Conservation (phyloP, 176 grass and related monocot species). For the Eleusine indica region DNA sequence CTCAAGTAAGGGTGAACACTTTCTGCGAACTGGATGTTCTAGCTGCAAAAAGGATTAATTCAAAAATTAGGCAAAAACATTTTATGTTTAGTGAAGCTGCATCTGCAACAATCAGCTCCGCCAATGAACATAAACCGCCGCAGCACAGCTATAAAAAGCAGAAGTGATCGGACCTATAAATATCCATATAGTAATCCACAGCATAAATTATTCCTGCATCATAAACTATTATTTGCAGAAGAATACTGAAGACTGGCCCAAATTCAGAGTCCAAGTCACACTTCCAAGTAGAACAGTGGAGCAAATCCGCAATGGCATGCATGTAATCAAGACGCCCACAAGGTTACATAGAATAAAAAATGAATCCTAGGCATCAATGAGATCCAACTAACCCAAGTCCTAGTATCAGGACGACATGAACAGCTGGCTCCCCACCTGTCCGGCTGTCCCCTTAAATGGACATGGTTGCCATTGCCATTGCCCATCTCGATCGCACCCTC, state of each 20-base stretch:
- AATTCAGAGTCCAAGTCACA: not conserved
- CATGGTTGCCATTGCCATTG: not conserved
- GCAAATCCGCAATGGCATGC: not conserved
- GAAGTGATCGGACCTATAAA: not conserved
- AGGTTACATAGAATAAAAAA: not conserved
- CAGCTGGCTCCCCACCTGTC: not conserved
- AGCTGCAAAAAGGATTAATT: constrained; percentile 25
- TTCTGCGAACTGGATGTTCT: constrained; percentile 14
- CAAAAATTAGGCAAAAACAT: not conserved
- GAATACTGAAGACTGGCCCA: not conserved
- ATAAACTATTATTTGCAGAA: not conserved
- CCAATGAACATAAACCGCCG: too few relatives aligned
- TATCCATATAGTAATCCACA: not conserved
- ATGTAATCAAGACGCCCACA: not conserved
- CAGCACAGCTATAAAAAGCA: too few relatives aligned
- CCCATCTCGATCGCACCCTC: not conserved
- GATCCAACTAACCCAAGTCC: not conserved
- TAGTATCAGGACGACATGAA: not conserved
- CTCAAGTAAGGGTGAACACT: constrained; percentile 57
- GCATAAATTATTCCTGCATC: not conserved
- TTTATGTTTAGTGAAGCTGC: not conserved
- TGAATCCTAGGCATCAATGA: not conserved
- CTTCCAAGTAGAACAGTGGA: not conserved
- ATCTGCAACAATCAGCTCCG: too few relatives aligned
- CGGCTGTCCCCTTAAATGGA: not conserved